Percentiles rank a stretch among this genome's conserved stretches.
These are phyloP conservation scores for Biancaea sappan DNA, from an alignment of 306 rosid genomes.

Conservation along the genomic window DNA sequence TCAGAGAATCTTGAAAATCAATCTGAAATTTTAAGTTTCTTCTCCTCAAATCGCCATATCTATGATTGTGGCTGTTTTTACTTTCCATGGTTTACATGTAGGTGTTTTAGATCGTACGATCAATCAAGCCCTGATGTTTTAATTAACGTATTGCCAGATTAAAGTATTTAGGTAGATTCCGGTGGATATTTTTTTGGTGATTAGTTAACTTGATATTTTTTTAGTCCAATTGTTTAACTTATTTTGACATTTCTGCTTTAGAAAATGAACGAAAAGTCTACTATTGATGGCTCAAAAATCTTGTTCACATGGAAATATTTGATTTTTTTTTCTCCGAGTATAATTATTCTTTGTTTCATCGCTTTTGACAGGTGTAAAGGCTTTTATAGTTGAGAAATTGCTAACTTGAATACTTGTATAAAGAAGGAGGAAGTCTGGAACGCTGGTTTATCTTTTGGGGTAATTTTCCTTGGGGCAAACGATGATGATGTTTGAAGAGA, in stretches of 20 bases:
- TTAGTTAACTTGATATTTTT: background rate
- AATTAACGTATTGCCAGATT: background rate
- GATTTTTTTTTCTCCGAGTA: background rate
- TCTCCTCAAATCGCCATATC: background rate
- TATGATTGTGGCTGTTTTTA: background rate
- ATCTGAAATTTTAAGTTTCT: background rate
- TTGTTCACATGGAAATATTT: background rate
- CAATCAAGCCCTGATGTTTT: background rate
- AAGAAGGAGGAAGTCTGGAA: slow-evolving; percentile 12
- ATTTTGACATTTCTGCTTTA: background rate
- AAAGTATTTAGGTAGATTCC: background rate
- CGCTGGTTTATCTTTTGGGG: background rate
- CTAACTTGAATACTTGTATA: slow-evolving; percentile 21
- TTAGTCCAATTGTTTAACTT: too few species aligned
- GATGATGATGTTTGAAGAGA: slow-evolving; percentile 66
- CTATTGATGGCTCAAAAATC: background rate
- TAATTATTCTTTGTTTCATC: slow-evolving; percentile 29
- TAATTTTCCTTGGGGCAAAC: slow-evolving; percentile 19
- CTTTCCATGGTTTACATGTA: background rate
- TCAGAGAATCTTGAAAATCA: background rate
- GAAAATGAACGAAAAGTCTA: background rate
- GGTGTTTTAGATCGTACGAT: slow-evolving; percentile 10
- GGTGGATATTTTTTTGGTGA: background rate
- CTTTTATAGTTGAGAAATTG: slow-evolving; percentile 3
- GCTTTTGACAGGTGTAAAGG: slow-evolving; percentile 34